Evolutionary conservation across 148 eudicot genomes (phyloP), one percentile per base, ranked within the genome.

Genomic region (Vaccinium myrtillus): DNA sequence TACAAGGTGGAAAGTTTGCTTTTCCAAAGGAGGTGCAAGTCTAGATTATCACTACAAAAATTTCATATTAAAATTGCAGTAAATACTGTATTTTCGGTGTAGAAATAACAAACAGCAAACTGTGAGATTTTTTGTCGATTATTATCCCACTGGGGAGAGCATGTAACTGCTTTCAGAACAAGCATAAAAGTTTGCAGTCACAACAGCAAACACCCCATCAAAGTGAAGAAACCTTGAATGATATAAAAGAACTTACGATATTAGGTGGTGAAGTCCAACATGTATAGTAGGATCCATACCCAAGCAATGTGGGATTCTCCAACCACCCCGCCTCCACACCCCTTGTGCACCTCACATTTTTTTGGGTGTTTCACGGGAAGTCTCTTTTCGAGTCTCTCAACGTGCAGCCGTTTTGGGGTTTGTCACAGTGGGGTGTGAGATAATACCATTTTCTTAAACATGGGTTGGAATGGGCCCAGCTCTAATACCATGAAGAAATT

Each of bases 91-190:
- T 49, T 51, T 30, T 30, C 61, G 1, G 14, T 75, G 19, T 12
- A 48, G 19, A 49, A 48, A 4, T 12, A 77, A 25, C 32, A n/a
- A n/a, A 77, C 11, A 55, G 1, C 8, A 50, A 51, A 10, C 5
- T n/a, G 15, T 49, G 54, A 21, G 25, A 58, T 58, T 21, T 58
- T 58, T 30, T 54, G 36, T 56, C 9, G 27, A 19, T 2, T 39
- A 39, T 5, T 74, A 15, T 39, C 51, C 50, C 77, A 77, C 58
- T 8, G 23, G 56, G 55, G 56, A 77, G 79, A 77, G 16, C 54
- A 77, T 49, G 32, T 56, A 49, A 74, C 12, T 74, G n/a, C 77
- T 27, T 69, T 25, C 80, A 77, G 53, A 75, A 48, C 78, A 75
- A 75, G 78, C 78, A 75, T 75, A 75, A 75, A 75, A 75, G 51